These are phyloP conservation scores for Suillus occidentalis DNA, from an alignment of 768 basidiomycete genomes.

Conservation along the genomic window DNA sequence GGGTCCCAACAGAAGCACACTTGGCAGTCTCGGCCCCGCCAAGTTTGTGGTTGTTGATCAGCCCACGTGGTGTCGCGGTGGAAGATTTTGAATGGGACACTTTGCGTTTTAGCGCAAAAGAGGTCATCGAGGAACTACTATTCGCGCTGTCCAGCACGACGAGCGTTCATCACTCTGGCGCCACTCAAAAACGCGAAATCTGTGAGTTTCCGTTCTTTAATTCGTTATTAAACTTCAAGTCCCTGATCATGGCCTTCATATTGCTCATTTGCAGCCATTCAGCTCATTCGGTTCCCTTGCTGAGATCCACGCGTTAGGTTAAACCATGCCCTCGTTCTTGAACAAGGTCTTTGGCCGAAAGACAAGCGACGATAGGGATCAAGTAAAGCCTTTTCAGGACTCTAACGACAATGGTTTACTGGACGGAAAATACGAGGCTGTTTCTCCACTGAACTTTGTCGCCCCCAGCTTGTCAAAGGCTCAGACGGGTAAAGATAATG, in stretches of 20 bases:
- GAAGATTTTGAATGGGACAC: conserved; percentile 1
- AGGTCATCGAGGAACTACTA: not conserved
- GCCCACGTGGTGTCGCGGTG: not conserved
- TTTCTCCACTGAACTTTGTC: conserved; percentile 49
- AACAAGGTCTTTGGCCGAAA: conserved; percentile 78
- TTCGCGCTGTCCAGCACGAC: not conserved
- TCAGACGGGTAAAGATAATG: conserved; percentile 32
- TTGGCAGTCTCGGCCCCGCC: not conserved
- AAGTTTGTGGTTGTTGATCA: conserved; percentile 3
- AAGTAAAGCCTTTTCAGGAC: conserved; percentile 30
- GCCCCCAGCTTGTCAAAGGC: conserved; percentile 23
- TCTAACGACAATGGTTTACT: conserved; percentile 49
- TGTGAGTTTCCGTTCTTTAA: not conserved
- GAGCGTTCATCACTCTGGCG: conserved; percentile 2
- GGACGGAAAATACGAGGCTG: conserved; percentile 74
- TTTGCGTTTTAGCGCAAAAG: not conserved
- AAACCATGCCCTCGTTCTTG: conserved; percentile 62
- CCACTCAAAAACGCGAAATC: not conserved
- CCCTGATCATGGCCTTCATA: not conserved
- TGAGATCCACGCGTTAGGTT: conserved; percentile 16
- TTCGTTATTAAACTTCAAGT: no score
- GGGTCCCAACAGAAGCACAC: not conserved
- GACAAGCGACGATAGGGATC: conserved; percentile 56
- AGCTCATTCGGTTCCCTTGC: conserved; percentile 13
- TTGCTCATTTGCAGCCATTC: not conserved